Percentiles rank a stretch among this genome's conserved stretches.
phyloP scores from a whole-genome alignment of 2,329 filamentous ascomycete genomes.

The Claviceps sp. region DNA sequence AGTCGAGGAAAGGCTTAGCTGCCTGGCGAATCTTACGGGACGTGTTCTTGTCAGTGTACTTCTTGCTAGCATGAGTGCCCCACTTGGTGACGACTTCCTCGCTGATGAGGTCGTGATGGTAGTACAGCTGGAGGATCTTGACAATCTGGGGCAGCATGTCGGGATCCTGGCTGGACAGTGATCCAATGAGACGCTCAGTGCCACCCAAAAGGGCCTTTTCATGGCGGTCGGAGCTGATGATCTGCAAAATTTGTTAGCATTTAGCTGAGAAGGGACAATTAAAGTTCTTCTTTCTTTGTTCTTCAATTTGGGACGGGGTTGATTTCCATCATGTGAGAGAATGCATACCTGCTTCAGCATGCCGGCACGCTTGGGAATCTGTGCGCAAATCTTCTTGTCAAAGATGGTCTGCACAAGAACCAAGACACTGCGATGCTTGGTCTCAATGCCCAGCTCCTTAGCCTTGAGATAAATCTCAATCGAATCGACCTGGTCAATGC shows the following conservation, averaged over 20 bases:
- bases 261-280: background rate
- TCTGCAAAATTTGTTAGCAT: constrained; percentile 3
- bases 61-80: constrained; percentile 94
- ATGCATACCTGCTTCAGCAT: constrained; percentile 73
- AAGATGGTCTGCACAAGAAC: constrained; percentile 92
- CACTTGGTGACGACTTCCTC: constrained; percentile 85
- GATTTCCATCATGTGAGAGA: background rate
- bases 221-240: constrained; percentile 76
- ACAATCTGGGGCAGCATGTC: constrained; percentile 65
- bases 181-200: constrained; percentile 77
- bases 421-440: constrained; percentile 83
- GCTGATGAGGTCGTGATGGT: constrained; percentile 75
- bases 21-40: constrained; percentile 95
- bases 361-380: constrained; percentile 69
- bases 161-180: constrained; percentile 59
- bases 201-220: constrained; percentile 93
- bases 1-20: constrained; percentile 84
- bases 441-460: constrained; percentile 87
- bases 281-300: too few species aligned
- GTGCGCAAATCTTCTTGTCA: constrained; percentile 74
- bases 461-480: constrained; percentile 93
- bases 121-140: constrained; percentile 79
- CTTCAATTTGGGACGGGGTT: background rate
- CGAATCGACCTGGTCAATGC: constrained; percentile 69
- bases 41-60: constrained; percentile 79